Conservation (phyloP, 306 rosid genomes). For the Quercus berberidifolia region DNA sequence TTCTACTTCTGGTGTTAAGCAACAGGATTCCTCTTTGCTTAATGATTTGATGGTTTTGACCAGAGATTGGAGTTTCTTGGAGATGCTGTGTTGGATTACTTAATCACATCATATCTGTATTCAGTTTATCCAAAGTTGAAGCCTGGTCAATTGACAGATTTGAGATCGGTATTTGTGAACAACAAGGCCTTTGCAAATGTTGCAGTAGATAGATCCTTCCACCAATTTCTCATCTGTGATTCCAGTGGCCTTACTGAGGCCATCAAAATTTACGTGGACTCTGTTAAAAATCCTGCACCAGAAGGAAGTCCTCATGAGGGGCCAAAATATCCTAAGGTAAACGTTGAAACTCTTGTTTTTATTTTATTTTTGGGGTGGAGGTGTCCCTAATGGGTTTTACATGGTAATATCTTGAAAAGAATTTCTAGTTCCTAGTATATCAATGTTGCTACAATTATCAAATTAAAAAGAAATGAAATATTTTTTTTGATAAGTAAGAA, state of each 20-base stretch:
- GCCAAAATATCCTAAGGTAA: constrained; percentile 88
- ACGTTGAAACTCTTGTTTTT: not conserved
- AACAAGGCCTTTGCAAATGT: constrained; percentile 86
- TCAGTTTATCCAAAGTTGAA: constrained; percentile 84
- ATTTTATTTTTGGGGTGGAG: not conserved
- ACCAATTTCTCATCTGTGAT: constrained; percentile 64
- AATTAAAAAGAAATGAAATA: not conserved
- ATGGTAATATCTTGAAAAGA: not conserved
- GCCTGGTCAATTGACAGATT: constrained; percentile 94
- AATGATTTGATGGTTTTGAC: constrained; percentile 23
- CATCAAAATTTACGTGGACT: constrained; percentile 51
- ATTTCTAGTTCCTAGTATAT: not conserved
- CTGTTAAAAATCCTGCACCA: constrained; percentile 27
- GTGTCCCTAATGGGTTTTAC: too few species aligned
- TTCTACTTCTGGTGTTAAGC: constrained; percentile 5
- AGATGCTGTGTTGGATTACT: constrained; percentile 92
- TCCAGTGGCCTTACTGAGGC: constrained; percentile 54
- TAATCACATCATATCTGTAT: constrained; percentile 86
- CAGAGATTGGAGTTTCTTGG: constrained; percentile 98
- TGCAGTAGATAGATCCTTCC: constrained; percentile 60
- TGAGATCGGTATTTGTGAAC: constrained; percentile 77
- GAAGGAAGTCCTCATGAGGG: constrained; percentile 30
- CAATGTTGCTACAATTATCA: not conserved
- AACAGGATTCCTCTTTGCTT: constrained; percentile 17
- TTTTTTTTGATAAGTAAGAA: too few species aligned